Evolutionary conservation across 345 rosid genomes (phyloP).

Genomic region (Salix suchowensis): DNA sequence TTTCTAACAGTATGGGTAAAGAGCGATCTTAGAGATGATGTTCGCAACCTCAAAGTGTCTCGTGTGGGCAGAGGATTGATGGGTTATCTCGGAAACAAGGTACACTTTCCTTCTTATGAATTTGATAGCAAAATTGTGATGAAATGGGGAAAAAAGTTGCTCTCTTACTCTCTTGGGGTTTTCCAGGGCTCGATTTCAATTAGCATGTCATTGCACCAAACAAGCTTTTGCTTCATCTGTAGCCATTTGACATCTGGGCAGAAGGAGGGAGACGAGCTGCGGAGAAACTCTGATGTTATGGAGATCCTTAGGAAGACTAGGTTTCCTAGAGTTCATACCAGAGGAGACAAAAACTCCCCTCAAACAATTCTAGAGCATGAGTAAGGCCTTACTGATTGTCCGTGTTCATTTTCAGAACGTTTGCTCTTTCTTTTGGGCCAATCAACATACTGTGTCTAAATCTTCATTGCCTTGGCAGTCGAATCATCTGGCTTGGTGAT

Average conservation of each 20-base stretch:
- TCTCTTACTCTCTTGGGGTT: constrained; percentile 12
- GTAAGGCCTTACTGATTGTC: constrained; percentile 33
- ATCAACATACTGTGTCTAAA: neutral
- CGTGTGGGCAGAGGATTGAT: constrained; percentile 99
- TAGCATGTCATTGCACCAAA: constrained; percentile 91
- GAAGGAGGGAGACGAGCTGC: constrained; percentile 92
- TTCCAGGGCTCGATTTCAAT: constrained; percentile 94
- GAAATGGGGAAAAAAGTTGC: neutral
- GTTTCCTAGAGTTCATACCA: constrained; percentile 71
- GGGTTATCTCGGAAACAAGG: constrained; percentile 99
- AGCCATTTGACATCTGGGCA: constrained; percentile 96
- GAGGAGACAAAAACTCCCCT: constrained; percentile 68
- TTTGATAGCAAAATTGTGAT: constrained; percentile 9
- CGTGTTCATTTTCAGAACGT: neutral
- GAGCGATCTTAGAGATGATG: constrained; percentile 66
- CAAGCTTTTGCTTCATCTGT: constrained; percentile 96
- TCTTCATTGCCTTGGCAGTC: constrained; percentile 40
- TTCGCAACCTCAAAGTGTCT: constrained; percentile 79
- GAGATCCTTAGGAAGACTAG: constrained; percentile 96
- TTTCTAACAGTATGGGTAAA: constrained; percentile 92
- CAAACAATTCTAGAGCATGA: constrained; percentile 83
- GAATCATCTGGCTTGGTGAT: constrained; percentile 96
- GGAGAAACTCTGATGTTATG: constrained; percentile 92
- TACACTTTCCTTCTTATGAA: constrained; percentile 19
- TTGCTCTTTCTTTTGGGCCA: neutral